These are phyloP conservation scores for Phytophthora uliginosa DNA, from an alignment of 352 stramenopile species.

Conservation along the genomic window DNA sequence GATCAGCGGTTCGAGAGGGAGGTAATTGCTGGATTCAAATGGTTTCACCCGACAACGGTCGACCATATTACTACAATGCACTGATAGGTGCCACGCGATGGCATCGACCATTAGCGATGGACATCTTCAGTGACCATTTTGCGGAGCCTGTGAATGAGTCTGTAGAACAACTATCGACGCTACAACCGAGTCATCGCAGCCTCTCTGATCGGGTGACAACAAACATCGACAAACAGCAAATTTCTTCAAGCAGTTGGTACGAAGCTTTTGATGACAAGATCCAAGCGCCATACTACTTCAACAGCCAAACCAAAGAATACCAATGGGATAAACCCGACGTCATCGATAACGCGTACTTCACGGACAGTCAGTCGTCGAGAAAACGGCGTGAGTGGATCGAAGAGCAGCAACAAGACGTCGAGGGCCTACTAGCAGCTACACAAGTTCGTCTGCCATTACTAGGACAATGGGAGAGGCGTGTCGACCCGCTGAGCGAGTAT, in stretches of 20 bases:
- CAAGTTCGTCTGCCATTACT: slow-evolving; percentile 38
- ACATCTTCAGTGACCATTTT: slow-evolving; percentile 78
- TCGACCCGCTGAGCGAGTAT: slow-evolving; percentile 72
- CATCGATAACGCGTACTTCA: slow-evolving; percentile 45
- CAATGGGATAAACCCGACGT: slow-evolving; percentile 72
- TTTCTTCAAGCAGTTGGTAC: slow-evolving; percentile 59
- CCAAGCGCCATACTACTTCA: slow-evolving; percentile 83
- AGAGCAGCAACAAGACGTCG: slow-evolving; percentile 50
- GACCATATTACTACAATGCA: slow-evolving; percentile 87
- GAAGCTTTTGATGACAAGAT: slow-evolving; percentile 81
- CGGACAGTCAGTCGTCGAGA: slow-evolving; percentile 53
- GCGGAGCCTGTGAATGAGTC: slow-evolving; percentile 38
- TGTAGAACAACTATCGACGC: background rate
- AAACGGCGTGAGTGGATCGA: slow-evolving; percentile 58
- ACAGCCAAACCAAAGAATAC: slow-evolving; percentile 76
- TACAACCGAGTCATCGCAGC: background rate
- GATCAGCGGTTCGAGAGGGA: slow-evolving; percentile 71
- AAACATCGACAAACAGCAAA: background rate
- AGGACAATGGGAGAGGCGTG: slow-evolving; percentile 72
- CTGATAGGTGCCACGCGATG: slow-evolving; percentile 75
- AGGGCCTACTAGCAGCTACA: slow-evolving; percentile 45
- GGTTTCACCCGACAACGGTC: slow-evolving; percentile 33
- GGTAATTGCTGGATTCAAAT: slow-evolving; percentile 85
- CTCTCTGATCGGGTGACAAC: slow-evolving; percentile 5
- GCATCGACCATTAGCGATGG: slow-evolving; percentile 76